Percentiles rank a stretch among this genome's conserved stretches.
These are phyloP conservation scores for Leccinellum luteum DNA, from an alignment of 768 basidiomycete genomes.

Conservation along the genomic window DNA sequence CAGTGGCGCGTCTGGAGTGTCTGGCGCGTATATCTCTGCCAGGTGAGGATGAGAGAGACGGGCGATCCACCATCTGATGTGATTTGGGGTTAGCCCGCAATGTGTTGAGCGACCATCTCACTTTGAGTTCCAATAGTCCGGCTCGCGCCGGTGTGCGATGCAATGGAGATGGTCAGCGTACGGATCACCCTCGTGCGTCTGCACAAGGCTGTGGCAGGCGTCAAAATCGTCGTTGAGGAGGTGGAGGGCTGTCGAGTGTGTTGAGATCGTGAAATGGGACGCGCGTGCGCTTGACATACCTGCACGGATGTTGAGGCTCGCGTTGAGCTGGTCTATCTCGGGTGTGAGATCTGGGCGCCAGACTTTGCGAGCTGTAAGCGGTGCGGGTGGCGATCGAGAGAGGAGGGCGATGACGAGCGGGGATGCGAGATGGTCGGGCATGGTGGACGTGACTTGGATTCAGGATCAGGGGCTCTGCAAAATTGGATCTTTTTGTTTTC, in stretches of 20 bases:
- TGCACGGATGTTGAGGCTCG: conserved; percentile 12
- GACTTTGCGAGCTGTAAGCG: conserved; percentile 12
- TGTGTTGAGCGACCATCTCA: not conserved
- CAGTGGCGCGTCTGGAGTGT: conserved; percentile 1
- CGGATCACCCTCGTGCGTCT: conserved; percentile 18
- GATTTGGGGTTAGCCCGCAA: not conserved
- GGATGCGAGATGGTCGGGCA: conserved; percentile 10
- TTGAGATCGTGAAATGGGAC: not conserved
- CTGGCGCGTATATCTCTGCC: conserved; percentile 15
- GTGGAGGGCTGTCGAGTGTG: conserved; percentile 9
- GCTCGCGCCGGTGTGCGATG: conserved; percentile 24
- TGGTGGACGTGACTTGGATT: not conserved
- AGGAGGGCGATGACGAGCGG: conserved; percentile 16
- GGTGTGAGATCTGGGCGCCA: conserved; percentile 17
- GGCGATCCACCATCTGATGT: conserved; percentile 16
- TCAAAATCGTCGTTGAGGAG: conserved; percentile 23
- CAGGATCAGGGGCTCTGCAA: not conserved
- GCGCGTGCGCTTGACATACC: conserved; percentile 2
- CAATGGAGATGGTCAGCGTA: conserved; percentile 23
- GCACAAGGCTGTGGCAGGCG: conserved; percentile 18
- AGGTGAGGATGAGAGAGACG: conserved; percentile 18
- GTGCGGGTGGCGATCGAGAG: conserved; percentile 10
- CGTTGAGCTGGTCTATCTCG: conserved; percentile 18
- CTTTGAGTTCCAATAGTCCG: conserved; percentile 19
- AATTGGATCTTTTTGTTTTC: not conserved